A percentile compares a stretch with the other conserved stretches of the same genome.
phyloP scores from a whole-genome alignment of 495 filamentous ascomycete species.

The Chaetomium tenue region DNA sequence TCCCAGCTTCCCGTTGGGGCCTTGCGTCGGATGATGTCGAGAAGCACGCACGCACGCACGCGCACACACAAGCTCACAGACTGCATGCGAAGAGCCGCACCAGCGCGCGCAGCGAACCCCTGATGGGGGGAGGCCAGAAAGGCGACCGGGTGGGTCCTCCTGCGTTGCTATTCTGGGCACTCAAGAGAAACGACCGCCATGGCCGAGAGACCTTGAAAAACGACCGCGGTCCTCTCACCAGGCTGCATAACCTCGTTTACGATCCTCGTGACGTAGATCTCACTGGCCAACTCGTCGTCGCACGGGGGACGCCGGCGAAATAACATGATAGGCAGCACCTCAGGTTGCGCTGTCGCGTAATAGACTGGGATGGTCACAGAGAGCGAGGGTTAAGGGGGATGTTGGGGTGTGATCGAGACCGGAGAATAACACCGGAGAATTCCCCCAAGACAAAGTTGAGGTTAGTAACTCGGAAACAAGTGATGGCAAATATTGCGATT shows the following conservation, averaged over 20 bases:
- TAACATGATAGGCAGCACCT: not conserved
- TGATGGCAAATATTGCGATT: slow-evolving; percentile 5
- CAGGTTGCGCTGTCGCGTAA: not conserved
- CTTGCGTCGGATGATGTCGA: slow-evolving; percentile 11
- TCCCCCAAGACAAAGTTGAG: not conserved
- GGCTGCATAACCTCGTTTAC: not conserved
- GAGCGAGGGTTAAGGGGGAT: not conserved
- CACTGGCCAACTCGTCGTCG: not conserved
- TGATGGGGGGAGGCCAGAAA: slow-evolving; percentile 2
- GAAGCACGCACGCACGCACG: not conserved
- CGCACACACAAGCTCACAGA: not conserved
- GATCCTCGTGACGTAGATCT: not conserved
- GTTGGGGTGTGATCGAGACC: not conserved
- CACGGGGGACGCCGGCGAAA: not conserved
- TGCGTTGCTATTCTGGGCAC: slow-evolving; percentile 7
- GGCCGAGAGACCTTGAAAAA: not conserved
- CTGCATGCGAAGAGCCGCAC: slow-evolving; percentile 14
- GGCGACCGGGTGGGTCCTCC: slow-evolving; percentile 5
- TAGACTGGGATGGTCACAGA: not conserved
- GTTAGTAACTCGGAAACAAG: not conserved
- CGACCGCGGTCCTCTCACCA: not conserved
- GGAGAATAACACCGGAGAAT: not conserved
- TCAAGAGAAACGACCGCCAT: not conserved
- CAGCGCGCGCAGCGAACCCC: not conserved
- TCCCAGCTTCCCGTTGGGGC: not conserved